These are phyloP conservation scores for Olyra latifolia DNA, from an alignment of 176 grass and related monocot species.

Conservation along the genomic window DNA sequence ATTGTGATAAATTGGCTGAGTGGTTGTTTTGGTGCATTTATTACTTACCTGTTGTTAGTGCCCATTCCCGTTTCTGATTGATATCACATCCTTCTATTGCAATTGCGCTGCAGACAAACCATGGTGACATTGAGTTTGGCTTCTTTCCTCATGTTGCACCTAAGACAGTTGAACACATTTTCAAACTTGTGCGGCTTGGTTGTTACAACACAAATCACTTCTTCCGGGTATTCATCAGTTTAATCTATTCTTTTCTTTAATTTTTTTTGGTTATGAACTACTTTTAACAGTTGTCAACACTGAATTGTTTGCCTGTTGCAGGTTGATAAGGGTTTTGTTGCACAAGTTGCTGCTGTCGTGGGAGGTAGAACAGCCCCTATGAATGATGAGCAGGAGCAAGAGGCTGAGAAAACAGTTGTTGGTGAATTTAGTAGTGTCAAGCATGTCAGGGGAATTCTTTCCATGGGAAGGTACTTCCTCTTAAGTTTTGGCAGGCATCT, in stretches of 20 bases:
- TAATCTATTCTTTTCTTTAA: not conserved
- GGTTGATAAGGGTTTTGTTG: constrained; percentile 97
- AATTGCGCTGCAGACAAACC: constrained; percentile 66
- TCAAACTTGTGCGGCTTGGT: constrained; percentile 88
- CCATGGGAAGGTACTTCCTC: constrained; percentile 81
- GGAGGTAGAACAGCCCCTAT: constrained; percentile 80
- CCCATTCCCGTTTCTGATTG: constrained; percentile 14
- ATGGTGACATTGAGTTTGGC: constrained; percentile 96
- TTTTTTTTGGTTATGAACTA: not conserved
- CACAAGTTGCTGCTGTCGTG: constrained; percentile 86
- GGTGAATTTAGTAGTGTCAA: constrained; percentile 98
- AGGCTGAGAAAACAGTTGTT: constrained; percentile 80
- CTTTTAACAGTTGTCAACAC: not conserved
- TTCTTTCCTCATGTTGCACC: constrained; percentile 86
- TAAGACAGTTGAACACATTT: constrained; percentile 91
- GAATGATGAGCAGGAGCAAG: constrained; percentile 68
- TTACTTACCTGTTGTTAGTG: not conserved
- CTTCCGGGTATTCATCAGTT: constrained; percentile 62
- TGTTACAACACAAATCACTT: constrained; percentile 97
- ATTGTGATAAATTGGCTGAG: not conserved
- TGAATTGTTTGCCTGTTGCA: constrained; percentile 26
- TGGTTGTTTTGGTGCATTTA: not conserved
- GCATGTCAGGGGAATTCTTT: constrained; percentile 93
- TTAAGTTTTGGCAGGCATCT: not conserved
- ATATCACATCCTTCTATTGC: constrained; percentile 6